Percentiles rank a stretch among this genome's conserved stretches.
Evolutionary conservation across 176 grass and related monocot species (phyloP).

Genomic region (Puya raimondii): DNA sequence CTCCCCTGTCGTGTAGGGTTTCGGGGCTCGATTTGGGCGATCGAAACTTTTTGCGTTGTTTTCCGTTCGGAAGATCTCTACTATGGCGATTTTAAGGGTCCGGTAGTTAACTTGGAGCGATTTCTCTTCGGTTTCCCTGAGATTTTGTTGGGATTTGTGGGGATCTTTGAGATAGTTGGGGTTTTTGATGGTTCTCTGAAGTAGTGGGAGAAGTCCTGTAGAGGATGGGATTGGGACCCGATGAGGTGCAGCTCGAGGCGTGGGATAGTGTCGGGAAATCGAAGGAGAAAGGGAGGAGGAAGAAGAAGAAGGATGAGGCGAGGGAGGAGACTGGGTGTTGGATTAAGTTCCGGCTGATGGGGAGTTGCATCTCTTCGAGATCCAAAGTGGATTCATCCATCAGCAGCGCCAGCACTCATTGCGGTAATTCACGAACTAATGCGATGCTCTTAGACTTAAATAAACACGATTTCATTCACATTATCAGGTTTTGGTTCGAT

Average conservation of each 20-base stretch:
- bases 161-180: constrained; percentile 15
- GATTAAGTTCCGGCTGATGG: constrained; percentile 65
- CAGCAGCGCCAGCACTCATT: constrained; percentile 38
- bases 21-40: background rate
- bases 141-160: constrained; percentile 11
- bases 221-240: constrained; percentile 40
- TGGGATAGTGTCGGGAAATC: constrained; percentile 27
- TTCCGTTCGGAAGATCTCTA: background rate
- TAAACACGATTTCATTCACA: background rate
- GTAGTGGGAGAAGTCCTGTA: constrained; percentile 21
- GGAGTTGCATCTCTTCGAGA: constrained; percentile 72
- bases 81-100: background rate
- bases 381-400: constrained; percentile 81
- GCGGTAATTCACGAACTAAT: constrained; percentile 5
- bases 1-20: background rate
- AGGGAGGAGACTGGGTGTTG: constrained; percentile 54
- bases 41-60: background rate
- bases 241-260: constrained; percentile 23
- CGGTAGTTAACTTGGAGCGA: background rate
- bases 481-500: background rate
- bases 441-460: background rate
- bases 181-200: constrained; percentile 9
- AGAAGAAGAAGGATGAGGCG: constrained; percentile 24
- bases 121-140: background rate
- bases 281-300: constrained; percentile 9